Conservation (phyloP, 768 basidiomycete genomes). For the Suillus occidentalis region DNA sequence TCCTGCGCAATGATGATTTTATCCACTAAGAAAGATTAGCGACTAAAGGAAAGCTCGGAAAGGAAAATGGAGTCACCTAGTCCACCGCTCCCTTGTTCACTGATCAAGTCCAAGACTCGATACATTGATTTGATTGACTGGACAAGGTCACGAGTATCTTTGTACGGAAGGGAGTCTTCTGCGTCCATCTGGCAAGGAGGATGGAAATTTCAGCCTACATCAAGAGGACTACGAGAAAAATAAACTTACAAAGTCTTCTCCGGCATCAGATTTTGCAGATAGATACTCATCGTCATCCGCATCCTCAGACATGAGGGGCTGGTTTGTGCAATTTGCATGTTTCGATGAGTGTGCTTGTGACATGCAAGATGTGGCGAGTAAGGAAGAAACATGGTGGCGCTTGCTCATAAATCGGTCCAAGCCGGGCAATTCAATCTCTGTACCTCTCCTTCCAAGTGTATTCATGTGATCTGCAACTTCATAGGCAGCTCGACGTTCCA, state of each 20-base stretch:
- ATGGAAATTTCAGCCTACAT: background rate
- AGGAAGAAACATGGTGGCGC: background rate
- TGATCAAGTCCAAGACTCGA: slow-evolving; percentile 53
- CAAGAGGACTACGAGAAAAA: background rate
- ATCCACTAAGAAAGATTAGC: slow-evolving; percentile 42
- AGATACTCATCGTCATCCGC: background rate
- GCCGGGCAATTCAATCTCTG: background rate
- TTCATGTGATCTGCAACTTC: background rate
- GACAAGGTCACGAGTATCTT: slow-evolving; percentile 22
- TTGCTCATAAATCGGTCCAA: background rate
- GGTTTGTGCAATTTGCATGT: background rate
- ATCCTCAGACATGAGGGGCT: background rate
- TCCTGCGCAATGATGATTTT: slow-evolving; percentile 62
- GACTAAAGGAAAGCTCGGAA: background rate
- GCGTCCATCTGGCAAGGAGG: slow-evolving; percentile 19
- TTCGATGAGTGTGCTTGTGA: background rate
- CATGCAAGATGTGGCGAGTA: background rate
- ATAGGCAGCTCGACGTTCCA: background rate
- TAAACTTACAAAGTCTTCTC: background rate
- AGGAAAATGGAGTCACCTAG: slow-evolving; percentile 38
- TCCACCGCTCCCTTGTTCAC: slow-evolving; percentile 49
- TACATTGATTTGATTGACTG: slow-evolving; percentile 46
- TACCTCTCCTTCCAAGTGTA: background rate
- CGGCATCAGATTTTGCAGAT: background rate
- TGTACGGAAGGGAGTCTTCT: slow-evolving; percentile 7